A percentile compares a stretch with the other conserved stretches of the same genome.
These are phyloP conservation scores for Phoma sp. DNA, from an alignment of 2,329 filamentous ascomycete species.

Conservation along the genomic window DNA sequence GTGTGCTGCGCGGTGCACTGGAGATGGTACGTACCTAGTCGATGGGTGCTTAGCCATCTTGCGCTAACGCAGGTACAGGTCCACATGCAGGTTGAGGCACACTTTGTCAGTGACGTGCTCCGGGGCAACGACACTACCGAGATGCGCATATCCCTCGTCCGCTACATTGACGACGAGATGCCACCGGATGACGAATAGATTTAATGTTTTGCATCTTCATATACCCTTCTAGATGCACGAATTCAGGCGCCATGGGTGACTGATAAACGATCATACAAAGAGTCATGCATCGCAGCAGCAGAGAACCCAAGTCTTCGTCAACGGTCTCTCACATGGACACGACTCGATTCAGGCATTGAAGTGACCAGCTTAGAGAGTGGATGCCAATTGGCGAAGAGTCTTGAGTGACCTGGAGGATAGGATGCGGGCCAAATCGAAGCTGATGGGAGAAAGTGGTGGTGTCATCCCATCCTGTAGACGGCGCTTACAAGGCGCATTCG, in stretches of 20 bases:
- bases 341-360: too few relatives aligned
- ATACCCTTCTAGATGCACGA: not conserved
- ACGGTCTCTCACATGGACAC: too few relatives aligned
- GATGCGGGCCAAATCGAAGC: not conserved
- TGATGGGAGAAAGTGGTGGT: not conserved
- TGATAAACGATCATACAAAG: too few relatives aligned
- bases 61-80: slow-evolving; percentile 54
- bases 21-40: slow-evolving; percentile 75
- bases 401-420: too few relatives aligned
- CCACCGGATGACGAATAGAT: slow-evolving; percentile 90
- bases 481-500: not conserved
- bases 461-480: not conserved
- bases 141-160: slow-evolving; percentile 89
- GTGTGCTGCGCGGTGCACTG: slow-evolving; percentile 84
- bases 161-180: slow-evolving; percentile 97
- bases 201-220: not conserved
- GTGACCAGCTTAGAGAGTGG: too few relatives aligned
- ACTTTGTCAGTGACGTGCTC: slow-evolving; percentile 92
- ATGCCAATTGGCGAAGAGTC: too few relatives aligned
- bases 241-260: not conserved
- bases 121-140: slow-evolving; percentile 95
- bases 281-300: too few relatives aligned
- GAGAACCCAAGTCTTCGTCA: too few relatives aligned
- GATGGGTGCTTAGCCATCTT: not conserved
- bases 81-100: slow-evolving; percentile 97